Evolutionary conservation across 1,284 basidiomycete species (phyloP), one percentile per base, ranked within the genome.

Genomic region (Sporisorium iseilematis-ciliati): DNA sequence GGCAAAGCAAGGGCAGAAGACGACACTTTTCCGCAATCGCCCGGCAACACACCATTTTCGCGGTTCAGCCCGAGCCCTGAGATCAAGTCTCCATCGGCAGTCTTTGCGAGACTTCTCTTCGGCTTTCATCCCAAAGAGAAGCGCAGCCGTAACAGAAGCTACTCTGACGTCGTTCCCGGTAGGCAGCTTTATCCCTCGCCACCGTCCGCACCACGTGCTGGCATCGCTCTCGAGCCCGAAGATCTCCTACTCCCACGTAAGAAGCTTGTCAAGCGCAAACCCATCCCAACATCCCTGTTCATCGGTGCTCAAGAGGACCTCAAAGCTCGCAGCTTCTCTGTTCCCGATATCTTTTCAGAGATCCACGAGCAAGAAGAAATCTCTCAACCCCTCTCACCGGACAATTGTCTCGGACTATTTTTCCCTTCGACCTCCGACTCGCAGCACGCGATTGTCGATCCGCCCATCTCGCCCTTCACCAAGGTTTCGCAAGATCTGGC

Each of bases 251-350:
- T 57, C 7, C 31, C 59, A 1, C 52, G 42, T 16, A 40, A 16
- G 11, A 69, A 57, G 18, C 21, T 18, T 29, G 21, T 48, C 29
- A 50, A 33, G 18, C 60, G 67, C 8, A 69, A 69, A 20, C 67
- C 67, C 4, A 69, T 69, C 48, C 67, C 67, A 0, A 3, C 33
- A 12, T 64, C 46, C 11, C 61, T 69, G 4, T 58, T 68, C 5
- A 12, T 50, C 4, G 35, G 54, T 20, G 43, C 20, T 8, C 10
- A 8, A 12, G 45, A 20, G 1, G 16, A 59, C 4, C 41, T 42
- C 1, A 51, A 57, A 26, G 33, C 48, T 21, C 21, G 65, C 1
- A 67, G 58, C 25, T 48, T 18, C 10, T 57, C 54, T 0, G 55
- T 62, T 0, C 59, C 65, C 2, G 58, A 61, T 12, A 46, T 57